Base-by-base conservation (phyloP, 768 basidiomycete species). In the Leccinellum luteum region DNA sequence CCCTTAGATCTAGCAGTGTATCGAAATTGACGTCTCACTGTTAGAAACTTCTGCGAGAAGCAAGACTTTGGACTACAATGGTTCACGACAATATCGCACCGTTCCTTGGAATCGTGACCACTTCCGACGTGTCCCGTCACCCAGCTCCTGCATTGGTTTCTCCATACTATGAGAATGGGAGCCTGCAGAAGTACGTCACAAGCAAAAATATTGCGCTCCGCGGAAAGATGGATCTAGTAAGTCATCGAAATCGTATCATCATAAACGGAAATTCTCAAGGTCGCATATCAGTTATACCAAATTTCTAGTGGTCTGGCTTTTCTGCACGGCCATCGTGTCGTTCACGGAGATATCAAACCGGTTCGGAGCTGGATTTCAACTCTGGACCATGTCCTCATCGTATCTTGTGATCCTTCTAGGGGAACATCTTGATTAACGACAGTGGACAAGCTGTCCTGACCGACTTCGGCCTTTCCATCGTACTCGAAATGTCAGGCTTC, bases 291-390 rank as follows among this genome's bases (percentile, higher is more conserved):
- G 72, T 14, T 63, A 15, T 66, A 55, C 51, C 59, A 70, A 21
- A 9, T 66, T 48, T 48, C 69, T 5, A 59, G 44, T 45, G 68
- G 68, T 27, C 25, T 72, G 9, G 57, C 53, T 25, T 73, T 66
- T 44, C 47, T 72, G 35, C 72, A 73, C 51, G 28, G 12, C 13
- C 43, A 28, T 30, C 57, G 8, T 6, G 55, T 76, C 5, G 56
- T 75, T 19, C 76, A 77, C 28, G 76, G 73, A 14, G 76, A 78
- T 44, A 62, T 77, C 28, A 77, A 76, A 65, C 74, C 74, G 5
- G 73, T 73, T 41, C n/a, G 38, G 55, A 31, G 73, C 56, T 30
- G 14, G n/a, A 45, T 4, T 13, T 45, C 51, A 25, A 19, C 4
- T 12, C 7, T 58, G 27, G 53, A 32, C 21, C 12, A 17, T 15